Evolutionary conservation across 176 grass and related monocot species (phyloP).

Genomic region (Triticum monococcum): DNA sequence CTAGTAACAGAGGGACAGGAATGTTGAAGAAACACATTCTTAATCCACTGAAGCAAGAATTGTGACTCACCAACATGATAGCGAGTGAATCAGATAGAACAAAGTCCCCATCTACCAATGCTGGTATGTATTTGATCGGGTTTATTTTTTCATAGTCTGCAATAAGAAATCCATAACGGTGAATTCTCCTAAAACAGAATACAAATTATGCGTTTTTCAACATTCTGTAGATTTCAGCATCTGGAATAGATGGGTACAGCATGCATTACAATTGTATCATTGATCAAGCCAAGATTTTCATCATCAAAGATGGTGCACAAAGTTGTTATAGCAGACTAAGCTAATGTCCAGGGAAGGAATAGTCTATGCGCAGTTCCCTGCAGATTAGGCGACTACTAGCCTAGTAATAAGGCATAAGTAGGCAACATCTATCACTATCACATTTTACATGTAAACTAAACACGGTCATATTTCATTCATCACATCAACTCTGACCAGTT

Average conservation of each 20-base stretch:
- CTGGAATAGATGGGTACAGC: background rate
- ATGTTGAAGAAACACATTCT: conserved; percentile 1
- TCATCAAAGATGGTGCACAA: conserved; percentile 6
- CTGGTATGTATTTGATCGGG: conserved; percentile 78
- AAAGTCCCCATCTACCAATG: conserved; percentile 64
- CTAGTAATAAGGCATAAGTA: background rate
- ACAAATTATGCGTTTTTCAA: background rate
- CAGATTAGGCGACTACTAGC: background rate
- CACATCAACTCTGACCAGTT: background rate
- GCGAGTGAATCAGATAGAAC: conserved; percentile 78
- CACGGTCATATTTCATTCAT: background rate
- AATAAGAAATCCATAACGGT: background rate
- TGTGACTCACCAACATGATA: conserved; percentile 59
- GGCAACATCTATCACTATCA: background rate
- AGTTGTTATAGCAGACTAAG: background rate
- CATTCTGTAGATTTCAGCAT: background rate
- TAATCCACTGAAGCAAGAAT: background rate
- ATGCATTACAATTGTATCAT: background rate
- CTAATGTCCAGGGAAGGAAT: background rate
- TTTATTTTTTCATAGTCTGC: conserved; percentile 86
- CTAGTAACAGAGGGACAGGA: background rate
- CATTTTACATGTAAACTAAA: background rate
- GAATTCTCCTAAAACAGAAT: background rate
- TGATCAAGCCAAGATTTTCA: background rate
- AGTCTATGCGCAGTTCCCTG: background rate